Conservation (phyloP, 2,329 filamentous ascomycete species). For the Xylariaceae sp. region DNA sequence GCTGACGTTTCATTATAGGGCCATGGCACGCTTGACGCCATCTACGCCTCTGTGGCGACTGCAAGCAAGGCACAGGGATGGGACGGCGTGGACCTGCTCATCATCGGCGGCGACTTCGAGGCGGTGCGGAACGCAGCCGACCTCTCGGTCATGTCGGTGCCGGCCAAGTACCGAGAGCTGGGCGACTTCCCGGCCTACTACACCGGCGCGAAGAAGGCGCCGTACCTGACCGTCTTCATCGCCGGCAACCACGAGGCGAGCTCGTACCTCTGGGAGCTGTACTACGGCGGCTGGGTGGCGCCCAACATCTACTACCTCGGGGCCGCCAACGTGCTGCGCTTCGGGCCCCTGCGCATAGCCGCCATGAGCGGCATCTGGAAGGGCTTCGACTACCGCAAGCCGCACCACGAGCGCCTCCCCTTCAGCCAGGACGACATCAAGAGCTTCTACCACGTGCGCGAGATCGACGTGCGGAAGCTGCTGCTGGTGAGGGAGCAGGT, state of each 20-base stretch:
- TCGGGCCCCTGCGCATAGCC: slow-evolving; percentile 81
- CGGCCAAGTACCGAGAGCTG: slow-evolving; percentile 77
- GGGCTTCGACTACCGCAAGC: slow-evolving; percentile 75
- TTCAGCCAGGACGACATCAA: slow-evolving; percentile 72
- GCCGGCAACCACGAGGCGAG: slow-evolving; percentile 94
- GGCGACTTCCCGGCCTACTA: slow-evolving; percentile 97
- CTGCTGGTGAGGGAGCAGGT: slow-evolving; percentile 80
- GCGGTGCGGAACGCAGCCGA: slow-evolving; percentile 85
- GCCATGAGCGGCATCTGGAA: slow-evolving; percentile 96
- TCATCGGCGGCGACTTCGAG: slow-evolving; percentile 97
- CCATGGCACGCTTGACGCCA: slow-evolving; percentile 85
- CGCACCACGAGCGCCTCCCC: slow-evolving; percentile 79
- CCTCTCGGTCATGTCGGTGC: slow-evolving; percentile 83
- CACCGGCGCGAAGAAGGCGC: slow-evolving; percentile 67
- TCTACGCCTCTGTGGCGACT: slow-evolving; percentile 72
- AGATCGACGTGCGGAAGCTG: slow-evolving; percentile 86
- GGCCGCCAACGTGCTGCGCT: slow-evolving; percentile 78
- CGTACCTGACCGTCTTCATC: slow-evolving; percentile 87
- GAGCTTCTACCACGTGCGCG: slow-evolving; percentile 83
- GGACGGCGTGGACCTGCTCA: slow-evolving; percentile 79
- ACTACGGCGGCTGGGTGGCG: slow-evolving; percentile 94
- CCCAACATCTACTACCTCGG: slow-evolving; percentile 97
- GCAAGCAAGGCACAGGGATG: slow-evolving; percentile 68
- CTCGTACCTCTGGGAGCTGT: slow-evolving; percentile 84
- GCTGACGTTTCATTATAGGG: slow-evolving; percentile 48